Base-by-base conservation (phyloP, 306 rosid species). In the Castanospermum australe region DNA sequence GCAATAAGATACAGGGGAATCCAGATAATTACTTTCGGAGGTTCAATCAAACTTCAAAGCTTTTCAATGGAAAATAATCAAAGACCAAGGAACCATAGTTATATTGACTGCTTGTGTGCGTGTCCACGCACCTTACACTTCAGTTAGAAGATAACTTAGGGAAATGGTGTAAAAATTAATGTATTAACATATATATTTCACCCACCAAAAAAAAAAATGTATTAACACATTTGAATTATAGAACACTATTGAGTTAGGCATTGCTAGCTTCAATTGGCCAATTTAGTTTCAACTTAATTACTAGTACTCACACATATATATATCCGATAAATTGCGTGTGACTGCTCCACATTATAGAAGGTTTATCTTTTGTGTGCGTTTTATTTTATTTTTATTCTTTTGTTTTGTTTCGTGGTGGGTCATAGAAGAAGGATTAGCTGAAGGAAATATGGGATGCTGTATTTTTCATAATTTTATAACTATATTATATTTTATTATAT, bases 331-430 rank as follows among this genome's bases (percentile, higher is more conserved):
- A 59, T 59, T 79, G 77, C 77, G 77, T 71, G 78, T 15, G 65
- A 77, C 38, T 39, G 35, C 22, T 33, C 35, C 45, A 75, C 5
- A 32, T 69, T 76, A 66, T 66, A 51, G 75, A 83, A 75, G 63
- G 8, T 47, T 51, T 67, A 65, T 32, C 12, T 15, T 11, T 24
- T 3, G n/a, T n/a, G n/a, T n/a, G n/a, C n/a, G n/a, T n/a, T n/a
- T 17, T 50, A 5, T 13, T 28, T 17, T 25, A 28, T 4, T 21
- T 0, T 57, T 3, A 52, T 2, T 22, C 3, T 57, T 0, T 57
- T 57, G 13, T 36, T 61, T 61, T n/a, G n/a, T n/a, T n/a, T n/a
- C n/a, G n/a, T 35, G 54, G 35, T 11, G 12, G 57, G 59, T 20
- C n/a, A 52, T 38, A 28, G 9, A 28, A 41, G 45, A 24, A 20